Evolutionary conservation across 768 basidiomycete species (phyloP).

Genomic region (Zangia roseola): DNA sequence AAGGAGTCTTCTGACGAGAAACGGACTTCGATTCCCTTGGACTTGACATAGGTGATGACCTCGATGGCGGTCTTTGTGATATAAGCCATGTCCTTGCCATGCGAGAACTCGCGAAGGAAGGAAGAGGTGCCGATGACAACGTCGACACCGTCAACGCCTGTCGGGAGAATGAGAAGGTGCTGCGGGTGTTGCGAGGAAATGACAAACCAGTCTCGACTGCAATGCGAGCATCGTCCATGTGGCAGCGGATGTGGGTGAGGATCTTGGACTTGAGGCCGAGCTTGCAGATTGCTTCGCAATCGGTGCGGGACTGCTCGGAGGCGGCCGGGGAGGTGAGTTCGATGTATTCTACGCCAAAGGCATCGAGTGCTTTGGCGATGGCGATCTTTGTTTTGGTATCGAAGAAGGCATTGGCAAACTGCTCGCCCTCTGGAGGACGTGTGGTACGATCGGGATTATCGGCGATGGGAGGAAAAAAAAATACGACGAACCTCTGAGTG

Average conservation of each 20-base stretch:
- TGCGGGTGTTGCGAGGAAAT: background rate
- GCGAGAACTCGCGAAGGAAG: slow-evolving; percentile 98
- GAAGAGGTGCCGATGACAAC: slow-evolving; percentile 99
- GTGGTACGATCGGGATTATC: slow-evolving; percentile 8
- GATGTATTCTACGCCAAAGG: slow-evolving; percentile 66
- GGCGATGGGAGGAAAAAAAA: background rate
- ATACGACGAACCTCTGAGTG: slow-evolving; percentile 73
- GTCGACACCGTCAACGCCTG: slow-evolving; percentile 97
- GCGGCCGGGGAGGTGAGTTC: background rate
- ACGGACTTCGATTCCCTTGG: slow-evolving; percentile 98
- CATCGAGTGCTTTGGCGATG: slow-evolving; percentile 97
- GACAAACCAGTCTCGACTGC: slow-evolving; percentile 92
- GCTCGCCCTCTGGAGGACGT: slow-evolving; percentile 79
- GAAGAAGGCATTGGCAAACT: slow-evolving; percentile 99
- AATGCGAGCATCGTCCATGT: slow-evolving; percentile 99
- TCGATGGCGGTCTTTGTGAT: slow-evolving; percentile 99
- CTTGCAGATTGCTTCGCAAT: slow-evolving; percentile 99
- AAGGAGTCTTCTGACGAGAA: slow-evolving; percentile 99
- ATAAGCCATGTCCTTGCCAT: slow-evolving; percentile 99
- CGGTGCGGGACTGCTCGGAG: slow-evolving; percentile 27
- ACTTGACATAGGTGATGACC: slow-evolving; percentile 99
- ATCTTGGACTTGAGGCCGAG: slow-evolving; percentile 96
- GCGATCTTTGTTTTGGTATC: slow-evolving; percentile 99
- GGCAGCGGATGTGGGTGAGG: slow-evolving; percentile 97
- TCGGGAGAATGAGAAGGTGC: background rate